phyloP scores from a whole-genome alignment of 768 basidiomycete species.

The Lactarius deliciosus region DNA sequence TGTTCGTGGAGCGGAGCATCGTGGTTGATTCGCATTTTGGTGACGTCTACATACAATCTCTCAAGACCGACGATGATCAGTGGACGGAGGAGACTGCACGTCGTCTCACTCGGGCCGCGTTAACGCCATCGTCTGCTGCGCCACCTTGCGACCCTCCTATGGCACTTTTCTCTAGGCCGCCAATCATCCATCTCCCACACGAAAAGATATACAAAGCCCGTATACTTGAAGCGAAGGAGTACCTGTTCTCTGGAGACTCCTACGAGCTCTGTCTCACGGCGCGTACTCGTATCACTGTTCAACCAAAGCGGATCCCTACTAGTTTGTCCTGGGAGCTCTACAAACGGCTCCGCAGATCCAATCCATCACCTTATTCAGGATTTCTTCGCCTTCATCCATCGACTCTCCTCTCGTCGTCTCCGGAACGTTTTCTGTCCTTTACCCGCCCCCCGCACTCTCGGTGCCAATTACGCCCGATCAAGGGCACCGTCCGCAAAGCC shows the following conservation, averaged over 20 bases:
- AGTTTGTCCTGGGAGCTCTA: conserved; percentile 72
- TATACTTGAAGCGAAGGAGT: conserved; percentile 70
- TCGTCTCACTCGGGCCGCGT: conserved; percentile 35
- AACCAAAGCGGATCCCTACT: conserved; percentile 29
- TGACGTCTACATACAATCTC: conserved; percentile 61
- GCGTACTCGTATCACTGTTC: conserved; percentile 54
- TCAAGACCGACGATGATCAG: conserved; percentile 52
- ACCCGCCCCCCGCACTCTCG: conserved; percentile 59
- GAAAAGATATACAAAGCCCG: conserved; percentile 60
- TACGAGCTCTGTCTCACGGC: conserved; percentile 94
- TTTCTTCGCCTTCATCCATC: conserved; percentile 77
- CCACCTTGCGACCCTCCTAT: conserved; percentile 4
- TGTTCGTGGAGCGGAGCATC: conserved; percentile 78
- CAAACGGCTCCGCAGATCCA: conserved; percentile 64
- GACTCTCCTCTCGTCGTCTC: conserved; percentile 81
- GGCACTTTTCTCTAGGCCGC: conserved; percentile 22
- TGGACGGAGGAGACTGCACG: conserved; percentile 55
- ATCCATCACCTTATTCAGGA: conserved; percentile 88
- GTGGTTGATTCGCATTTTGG: conserved; percentile 58
- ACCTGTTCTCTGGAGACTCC: conserved; percentile 79
- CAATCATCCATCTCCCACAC: conserved; percentile 53
- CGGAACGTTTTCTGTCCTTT: conserved; percentile 87
- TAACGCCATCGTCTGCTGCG: conserved; percentile 15
- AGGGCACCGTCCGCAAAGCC: conserved; percentile 81
- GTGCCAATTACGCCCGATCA: conserved; percentile 91